These are phyloP conservation scores for Spinellus fusiger DNA, from an alignment of 192 early-diverging fungal genomes.

Conservation along the genomic window DNA sequence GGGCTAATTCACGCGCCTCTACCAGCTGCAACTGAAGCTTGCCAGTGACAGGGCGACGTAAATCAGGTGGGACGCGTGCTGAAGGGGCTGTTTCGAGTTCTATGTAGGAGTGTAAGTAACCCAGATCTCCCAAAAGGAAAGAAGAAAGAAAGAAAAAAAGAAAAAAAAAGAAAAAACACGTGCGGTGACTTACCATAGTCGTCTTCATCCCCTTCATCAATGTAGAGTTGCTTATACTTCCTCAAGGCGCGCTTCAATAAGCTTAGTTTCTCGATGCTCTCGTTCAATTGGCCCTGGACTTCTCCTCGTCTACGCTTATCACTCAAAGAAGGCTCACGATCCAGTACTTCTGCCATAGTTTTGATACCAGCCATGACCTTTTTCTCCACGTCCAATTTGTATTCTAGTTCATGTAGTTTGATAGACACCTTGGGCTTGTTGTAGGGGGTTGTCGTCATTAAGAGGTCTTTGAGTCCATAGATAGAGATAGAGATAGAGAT, in stretches of 20 bases:
- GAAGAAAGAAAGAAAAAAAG: neutral
- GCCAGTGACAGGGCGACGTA: constrained; percentile 68
- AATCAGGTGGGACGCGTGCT: constrained; percentile 47
- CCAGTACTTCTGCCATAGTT: constrained; percentile 51
- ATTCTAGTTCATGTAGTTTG: constrained; percentile 81
- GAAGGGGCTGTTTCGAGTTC: constrained; percentile 40
- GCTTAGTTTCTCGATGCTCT: constrained; percentile 72
- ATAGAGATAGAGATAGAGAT: constrained; percentile 28
- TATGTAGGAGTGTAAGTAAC: neutral
- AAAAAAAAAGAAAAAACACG: neutral
- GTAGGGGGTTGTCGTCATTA: constrained; percentile 62
- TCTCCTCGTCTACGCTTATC: constrained; percentile 52
- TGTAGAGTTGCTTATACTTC: constrained; percentile 82
- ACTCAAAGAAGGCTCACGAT: constrained; percentile 41
- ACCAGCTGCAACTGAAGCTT: constrained; percentile 62
- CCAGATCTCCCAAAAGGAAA: neutral
- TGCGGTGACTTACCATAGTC: constrained; percentile 36
- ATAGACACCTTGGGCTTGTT: constrained; percentile 68
- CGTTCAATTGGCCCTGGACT: constrained; percentile 48
- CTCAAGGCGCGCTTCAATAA: constrained; percentile 69
- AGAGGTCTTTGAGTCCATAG: constrained; percentile 46
- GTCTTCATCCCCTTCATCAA: constrained; percentile 69
- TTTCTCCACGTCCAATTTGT: constrained; percentile 90
- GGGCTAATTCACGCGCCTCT: constrained; percentile 52
- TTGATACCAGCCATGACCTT: constrained; percentile 86